A percentile compares a stretch with the other conserved stretches of the same genome.
Conservation (phyloP, 108 stramenopile species). For the Discostella pseudostelligera region DNA sequence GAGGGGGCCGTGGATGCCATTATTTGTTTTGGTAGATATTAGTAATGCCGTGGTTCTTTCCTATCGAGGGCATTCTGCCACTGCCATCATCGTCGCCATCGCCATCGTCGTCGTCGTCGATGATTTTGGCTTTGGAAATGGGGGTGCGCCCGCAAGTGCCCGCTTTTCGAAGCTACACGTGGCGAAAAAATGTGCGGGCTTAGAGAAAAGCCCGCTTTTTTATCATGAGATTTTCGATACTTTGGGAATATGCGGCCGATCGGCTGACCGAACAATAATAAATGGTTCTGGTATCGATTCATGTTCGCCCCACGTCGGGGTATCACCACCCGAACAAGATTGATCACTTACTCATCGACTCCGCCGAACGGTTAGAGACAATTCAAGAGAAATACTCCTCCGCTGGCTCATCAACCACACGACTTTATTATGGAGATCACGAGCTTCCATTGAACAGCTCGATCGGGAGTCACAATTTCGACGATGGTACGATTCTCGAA, state of each 20-base stretch:
- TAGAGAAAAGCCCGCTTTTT: no score
- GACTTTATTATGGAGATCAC: conserved; percentile 24
- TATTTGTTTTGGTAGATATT: neutral
- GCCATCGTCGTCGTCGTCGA: no score
- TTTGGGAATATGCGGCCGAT: no score
- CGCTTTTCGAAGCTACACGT: no score
- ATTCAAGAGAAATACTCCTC: conserved; percentile 43
- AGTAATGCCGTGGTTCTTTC: neutral
- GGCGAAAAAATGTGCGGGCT: no score
- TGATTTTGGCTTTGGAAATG: no score
- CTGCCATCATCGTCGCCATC: no score
- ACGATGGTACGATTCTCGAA: conserved; percentile 46
- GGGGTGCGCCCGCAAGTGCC: no score
- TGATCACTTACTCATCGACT: conserved; percentile 39
- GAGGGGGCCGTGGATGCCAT: conserved; percentile 45
- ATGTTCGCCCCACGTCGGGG: conserved; percentile 39
- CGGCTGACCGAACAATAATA: no score
- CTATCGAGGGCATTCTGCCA: no score
- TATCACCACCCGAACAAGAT: conserved; percentile 45
- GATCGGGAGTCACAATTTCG: conserved; percentile 52
- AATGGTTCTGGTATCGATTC: conserved; percentile 44
- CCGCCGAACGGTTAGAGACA: conserved; percentile 41
- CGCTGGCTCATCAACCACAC: conserved; percentile 25
- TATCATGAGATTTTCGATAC: no score
- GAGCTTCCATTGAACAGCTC: conserved; percentile 54